A percentile compares a stretch with the other conserved stretches of the same genome.
These are phyloP conservation scores for Penicillium freii DNA, from an alignment of 2,329 filamentous ascomycete genomes.

Conservation along the genomic window DNA sequence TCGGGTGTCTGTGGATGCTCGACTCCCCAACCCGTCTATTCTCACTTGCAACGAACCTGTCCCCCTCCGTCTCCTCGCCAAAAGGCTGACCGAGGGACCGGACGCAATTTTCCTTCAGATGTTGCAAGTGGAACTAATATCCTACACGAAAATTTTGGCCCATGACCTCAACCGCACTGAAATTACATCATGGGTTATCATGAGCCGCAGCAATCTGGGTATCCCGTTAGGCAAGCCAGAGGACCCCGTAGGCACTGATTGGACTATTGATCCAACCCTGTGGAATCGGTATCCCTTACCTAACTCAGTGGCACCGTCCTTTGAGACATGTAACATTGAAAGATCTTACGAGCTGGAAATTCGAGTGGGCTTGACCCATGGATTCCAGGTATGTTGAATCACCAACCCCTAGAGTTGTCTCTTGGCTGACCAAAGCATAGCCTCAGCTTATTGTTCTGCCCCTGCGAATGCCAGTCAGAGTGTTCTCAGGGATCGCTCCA, in stretches of 20 bases:
- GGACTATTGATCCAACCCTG: conserved; percentile 65
- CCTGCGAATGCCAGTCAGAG: conserved; percentile 72
- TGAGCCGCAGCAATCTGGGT: conserved; percentile 68
- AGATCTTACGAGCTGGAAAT: conserved; percentile 82
- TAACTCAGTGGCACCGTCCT: conserved; percentile 82
- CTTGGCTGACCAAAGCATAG: conserved; percentile 34
- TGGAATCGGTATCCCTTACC: conserved; percentile 75
- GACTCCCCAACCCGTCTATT: conserved; percentile 82
- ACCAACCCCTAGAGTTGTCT: background rate
- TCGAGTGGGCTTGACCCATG: conserved; percentile 73
- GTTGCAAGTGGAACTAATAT: conserved; percentile 77
- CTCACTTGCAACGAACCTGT: conserved; percentile 85
- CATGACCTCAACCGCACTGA: conserved; percentile 72
- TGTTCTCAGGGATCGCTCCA: conserved; percentile 85
- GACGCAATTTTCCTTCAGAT: conserved; percentile 74
- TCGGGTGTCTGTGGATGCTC: conserved; percentile 73
- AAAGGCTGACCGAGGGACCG: conserved; percentile 66
- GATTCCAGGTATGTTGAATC: conserved; percentile 50
- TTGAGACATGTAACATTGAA: conserved; percentile 82
- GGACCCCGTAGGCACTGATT: conserved; percentile 64
- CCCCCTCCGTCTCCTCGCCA: conserved; percentile 75
- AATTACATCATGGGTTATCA: conserved; percentile 70
- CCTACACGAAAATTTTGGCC: conserved; percentile 74
- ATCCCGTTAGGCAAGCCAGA: conserved; percentile 63
- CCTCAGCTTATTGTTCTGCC: conserved; percentile 77